A percentile compares a stretch with the other conserved stretches of the same genome.
These are phyloP conservation scores for Colletotrichum filicis DNA, from an alignment of 2,329 filamentous ascomycete genomes.

Conservation along the genomic window DNA sequence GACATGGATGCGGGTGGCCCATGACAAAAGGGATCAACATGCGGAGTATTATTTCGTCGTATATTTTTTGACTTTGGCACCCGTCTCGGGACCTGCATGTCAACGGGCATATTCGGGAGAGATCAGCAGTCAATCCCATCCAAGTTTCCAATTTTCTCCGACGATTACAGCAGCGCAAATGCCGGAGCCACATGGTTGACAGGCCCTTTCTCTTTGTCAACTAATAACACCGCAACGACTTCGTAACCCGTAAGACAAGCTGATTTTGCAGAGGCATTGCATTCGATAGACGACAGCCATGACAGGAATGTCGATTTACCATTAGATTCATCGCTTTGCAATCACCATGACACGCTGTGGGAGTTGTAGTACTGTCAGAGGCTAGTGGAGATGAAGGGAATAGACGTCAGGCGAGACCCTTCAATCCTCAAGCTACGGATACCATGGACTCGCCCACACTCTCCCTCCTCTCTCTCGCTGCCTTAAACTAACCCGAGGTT, in stretches of 20 bases:
- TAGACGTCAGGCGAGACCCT: neutral
- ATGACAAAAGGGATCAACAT: neutral
- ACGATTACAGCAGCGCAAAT: constrained; percentile 3
- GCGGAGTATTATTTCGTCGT: constrained; percentile 22
- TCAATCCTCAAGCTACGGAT: neutral
- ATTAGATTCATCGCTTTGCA: neutral
- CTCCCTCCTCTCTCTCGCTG: neutral
- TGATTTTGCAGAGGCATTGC: neutral
- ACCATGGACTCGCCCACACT: no score
- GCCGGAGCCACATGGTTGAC: neutral
- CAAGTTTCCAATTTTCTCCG: constrained; percentile 18
- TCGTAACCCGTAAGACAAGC: neutral
- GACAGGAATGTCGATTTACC: no score
- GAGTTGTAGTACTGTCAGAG: constrained; percentile 23
- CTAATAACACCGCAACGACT: no score
- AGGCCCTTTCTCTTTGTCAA: neutral
- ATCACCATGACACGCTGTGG: neutral
- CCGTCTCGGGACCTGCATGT: constrained; percentile 19
- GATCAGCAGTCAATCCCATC: constrained; percentile 23
- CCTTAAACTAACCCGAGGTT: neutral
- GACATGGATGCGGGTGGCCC: constrained; percentile 12
- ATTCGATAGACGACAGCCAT: neutral
- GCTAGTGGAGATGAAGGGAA: constrained; percentile 7
- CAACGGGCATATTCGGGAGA: constrained; percentile 16
- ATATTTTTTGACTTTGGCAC: constrained; percentile 22